Conservation (phyloP, 2,329 filamentous ascomycete species). For the Talaromyces sp. region DNA sequence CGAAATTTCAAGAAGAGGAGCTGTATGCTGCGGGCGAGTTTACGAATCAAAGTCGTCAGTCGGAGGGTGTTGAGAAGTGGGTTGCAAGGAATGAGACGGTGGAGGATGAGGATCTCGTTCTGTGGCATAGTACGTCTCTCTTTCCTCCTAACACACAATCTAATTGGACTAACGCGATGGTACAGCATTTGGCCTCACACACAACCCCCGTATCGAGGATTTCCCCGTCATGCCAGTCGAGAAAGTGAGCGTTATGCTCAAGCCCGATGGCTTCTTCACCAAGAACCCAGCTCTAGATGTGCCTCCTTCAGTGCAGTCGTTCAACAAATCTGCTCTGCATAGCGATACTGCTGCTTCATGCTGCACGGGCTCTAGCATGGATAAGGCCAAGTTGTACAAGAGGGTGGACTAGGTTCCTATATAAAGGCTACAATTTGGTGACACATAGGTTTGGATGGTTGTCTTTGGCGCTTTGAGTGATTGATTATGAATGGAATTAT, state of each 20-base stretch:
- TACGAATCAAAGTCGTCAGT: slow-evolving; percentile 51
- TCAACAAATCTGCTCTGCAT: slow-evolving; percentile 42
- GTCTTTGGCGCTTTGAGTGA: not conserved
- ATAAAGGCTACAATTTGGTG: not conserved
- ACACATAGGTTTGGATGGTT: not conserved
- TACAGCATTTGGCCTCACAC: slow-evolving; percentile 55
- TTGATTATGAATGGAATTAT: not conserved
- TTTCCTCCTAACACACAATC: slow-evolving; percentile 22
- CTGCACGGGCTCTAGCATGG: slow-evolving; percentile 22
- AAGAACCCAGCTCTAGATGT: slow-evolving; percentile 51
- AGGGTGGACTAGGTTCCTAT: slow-evolving; percentile 23
- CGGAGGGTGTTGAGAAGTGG: slow-evolving; percentile 35
- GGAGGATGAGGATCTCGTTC: slow-evolving; percentile 41
- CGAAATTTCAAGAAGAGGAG: slow-evolving; percentile 51
- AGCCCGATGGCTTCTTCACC: slow-evolving; percentile 53
- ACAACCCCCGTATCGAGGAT: slow-evolving; percentile 63
- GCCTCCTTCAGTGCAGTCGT: slow-evolving; percentile 40
- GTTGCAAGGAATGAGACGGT: slow-evolving; percentile 35
- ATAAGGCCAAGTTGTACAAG: slow-evolving; percentile 34
- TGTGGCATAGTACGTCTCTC: slow-evolving; percentile 40
- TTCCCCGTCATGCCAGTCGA: slow-evolving; percentile 68
- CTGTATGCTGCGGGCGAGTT: slow-evolving; percentile 54
- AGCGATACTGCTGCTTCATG: slow-evolving; percentile 22
- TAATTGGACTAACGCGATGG: not conserved
- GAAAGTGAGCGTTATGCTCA: slow-evolving; percentile 46